A percentile compares a stretch with the other conserved stretches of the same genome.
phyloP scores from a whole-genome alignment of 345 rosid genomes.

The thale cress (Arabidopsis thaliana) region DNA sequence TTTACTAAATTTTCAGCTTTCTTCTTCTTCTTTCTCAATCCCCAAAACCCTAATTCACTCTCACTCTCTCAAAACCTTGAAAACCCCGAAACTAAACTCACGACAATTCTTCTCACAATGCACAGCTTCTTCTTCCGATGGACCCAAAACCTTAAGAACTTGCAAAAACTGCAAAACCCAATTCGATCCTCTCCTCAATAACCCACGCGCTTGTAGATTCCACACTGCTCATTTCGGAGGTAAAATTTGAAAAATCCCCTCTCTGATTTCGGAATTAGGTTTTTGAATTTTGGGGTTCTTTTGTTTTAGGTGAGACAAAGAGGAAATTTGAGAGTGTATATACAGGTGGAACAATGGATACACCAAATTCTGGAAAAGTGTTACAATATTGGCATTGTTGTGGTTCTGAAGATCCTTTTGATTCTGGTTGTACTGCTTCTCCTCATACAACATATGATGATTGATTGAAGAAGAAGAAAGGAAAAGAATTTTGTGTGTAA shows the following conservation, averaged over 20 bases:
- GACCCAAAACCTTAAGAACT: conserved; percentile 53
- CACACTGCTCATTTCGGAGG: conserved; percentile 98
- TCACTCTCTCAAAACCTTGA: not conserved
- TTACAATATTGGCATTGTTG: conserved; percentile 95
- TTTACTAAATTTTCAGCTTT: conserved; percentile 12
- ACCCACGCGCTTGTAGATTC: conserved; percentile 78
- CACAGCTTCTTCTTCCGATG: conserved; percentile 15
- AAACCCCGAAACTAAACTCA: conserved; percentile 7
- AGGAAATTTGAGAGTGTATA: conserved; percentile 94
- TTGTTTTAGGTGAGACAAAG: conserved; percentile 78
- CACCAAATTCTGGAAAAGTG: conserved; percentile 75
- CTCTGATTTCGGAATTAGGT: not conserved
- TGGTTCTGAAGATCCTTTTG: conserved; percentile 89
- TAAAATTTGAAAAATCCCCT: conserved; percentile 14
- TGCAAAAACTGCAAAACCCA: conserved; percentile 94
- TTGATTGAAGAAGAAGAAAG: conserved; percentile 43
- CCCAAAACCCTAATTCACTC: conserved; percentile 5
- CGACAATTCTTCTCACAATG: conserved; percentile 29
- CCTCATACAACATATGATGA: conserved; percentile 86
- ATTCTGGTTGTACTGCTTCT: conserved; percentile 86
- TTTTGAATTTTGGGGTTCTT: not conserved
- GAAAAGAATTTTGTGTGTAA: conserved; percentile 37
- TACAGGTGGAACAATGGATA: conserved; percentile 80
- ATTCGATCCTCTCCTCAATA: conserved; percentile 77
- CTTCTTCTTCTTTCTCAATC: not conserved